Evolutionary conservation across 768 basidiomycete species (phyloP).

Genomic region (Mycena sanguinolenta): DNA sequence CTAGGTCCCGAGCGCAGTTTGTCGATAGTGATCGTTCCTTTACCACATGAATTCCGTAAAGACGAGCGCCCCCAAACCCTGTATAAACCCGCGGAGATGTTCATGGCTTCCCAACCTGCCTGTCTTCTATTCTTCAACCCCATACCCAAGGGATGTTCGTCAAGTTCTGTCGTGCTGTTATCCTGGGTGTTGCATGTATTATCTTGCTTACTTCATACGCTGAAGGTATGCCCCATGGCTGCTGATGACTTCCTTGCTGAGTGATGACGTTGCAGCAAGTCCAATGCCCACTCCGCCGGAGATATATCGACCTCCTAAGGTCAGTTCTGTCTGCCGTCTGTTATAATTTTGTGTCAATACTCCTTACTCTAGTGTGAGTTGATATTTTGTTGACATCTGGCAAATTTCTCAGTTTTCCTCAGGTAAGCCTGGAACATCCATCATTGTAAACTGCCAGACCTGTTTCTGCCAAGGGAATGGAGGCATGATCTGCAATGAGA

Average conservation of each 20-base stretch:
- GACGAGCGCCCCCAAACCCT: background rate
- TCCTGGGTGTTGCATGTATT: slow-evolving; percentile 13
- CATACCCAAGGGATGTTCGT: background rate
- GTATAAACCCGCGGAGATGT: slow-evolving; percentile 9
- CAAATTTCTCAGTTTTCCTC: slow-evolving; percentile 16
- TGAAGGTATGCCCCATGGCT: slow-evolving; percentile 15
- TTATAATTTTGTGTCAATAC: slow-evolving; percentile 13
- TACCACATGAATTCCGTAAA: background rate
- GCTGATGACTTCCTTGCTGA: slow-evolving; percentile 11
- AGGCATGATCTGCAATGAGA: too few species aligned
- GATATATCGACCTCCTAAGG: slow-evolving; percentile 1
- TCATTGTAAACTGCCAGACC: slow-evolving; percentile 15
- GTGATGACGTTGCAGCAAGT: slow-evolving; percentile 2
- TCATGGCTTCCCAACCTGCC: background rate
- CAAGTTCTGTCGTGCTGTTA: slow-evolving; percentile 5
- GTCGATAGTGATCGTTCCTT: slow-evolving; percentile 9
- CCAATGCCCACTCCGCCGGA: too few species aligned
- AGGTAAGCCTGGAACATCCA: slow-evolving; percentile 8
- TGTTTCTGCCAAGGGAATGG: slow-evolving; percentile 14
- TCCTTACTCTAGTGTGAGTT: slow-evolving; percentile 10
- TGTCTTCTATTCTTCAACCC: background rate
- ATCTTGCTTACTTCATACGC: slow-evolving; percentile 6
- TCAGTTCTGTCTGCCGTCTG: slow-evolving; percentile 14
- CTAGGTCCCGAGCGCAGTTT: slow-evolving; percentile 1
- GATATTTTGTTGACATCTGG: slow-evolving; percentile 12